phyloP scores from a whole-genome alignment of 768 basidiomycete genomes.

The Mycena haematopus region DNA sequence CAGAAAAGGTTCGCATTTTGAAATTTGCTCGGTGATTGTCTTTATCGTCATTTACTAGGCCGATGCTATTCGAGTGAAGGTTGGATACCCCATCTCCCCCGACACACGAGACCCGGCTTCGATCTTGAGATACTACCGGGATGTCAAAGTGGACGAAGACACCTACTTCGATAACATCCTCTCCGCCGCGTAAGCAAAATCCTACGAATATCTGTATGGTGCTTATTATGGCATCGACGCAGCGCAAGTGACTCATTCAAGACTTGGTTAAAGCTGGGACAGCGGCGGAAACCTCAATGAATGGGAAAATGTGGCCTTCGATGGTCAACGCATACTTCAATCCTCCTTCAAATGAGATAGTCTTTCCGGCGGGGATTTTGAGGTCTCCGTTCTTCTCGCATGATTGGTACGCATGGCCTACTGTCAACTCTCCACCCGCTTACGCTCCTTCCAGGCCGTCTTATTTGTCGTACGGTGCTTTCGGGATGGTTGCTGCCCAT shows the following conservation, averaged over 20 bases:
- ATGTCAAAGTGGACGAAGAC: slow-evolving; percentile 66
- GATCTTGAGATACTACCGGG: slow-evolving; percentile 75
- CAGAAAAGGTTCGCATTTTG: slow-evolving; percentile 68
- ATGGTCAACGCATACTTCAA: slow-evolving; percentile 91
- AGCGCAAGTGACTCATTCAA: slow-evolving; percentile 68
- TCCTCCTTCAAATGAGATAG: slow-evolving; percentile 91
- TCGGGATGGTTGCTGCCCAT: slow-evolving; percentile 91
- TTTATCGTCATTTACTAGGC: slow-evolving; percentile 52
- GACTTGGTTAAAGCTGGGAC: slow-evolving; percentile 79
- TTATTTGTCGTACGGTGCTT: slow-evolving; percentile 90
- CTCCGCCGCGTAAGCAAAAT: slow-evolving; percentile 52
- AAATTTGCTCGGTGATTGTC: background rate
- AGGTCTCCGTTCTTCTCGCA: slow-evolving; percentile 90
- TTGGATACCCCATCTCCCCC: slow-evolving; percentile 91
- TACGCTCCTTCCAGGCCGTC: slow-evolving; percentile 64
- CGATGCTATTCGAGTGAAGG: slow-evolving; percentile 84
- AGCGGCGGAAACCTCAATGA: slow-evolving; percentile 65
- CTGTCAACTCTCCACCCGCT: slow-evolving; percentile 18
- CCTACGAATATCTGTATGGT: slow-evolving; percentile 14
- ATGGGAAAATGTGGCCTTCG: slow-evolving; percentile 93
- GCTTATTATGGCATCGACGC: slow-evolving; percentile 5
- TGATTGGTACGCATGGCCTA: slow-evolving; percentile 60
- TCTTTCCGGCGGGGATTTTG: slow-evolving; percentile 96
- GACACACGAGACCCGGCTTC: slow-evolving; percentile 75
- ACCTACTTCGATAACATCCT: slow-evolving; percentile 89